Conservation (phyloP, 2,329 filamentous ascomycete species). For the Pyrenophora graminea region DNA sequence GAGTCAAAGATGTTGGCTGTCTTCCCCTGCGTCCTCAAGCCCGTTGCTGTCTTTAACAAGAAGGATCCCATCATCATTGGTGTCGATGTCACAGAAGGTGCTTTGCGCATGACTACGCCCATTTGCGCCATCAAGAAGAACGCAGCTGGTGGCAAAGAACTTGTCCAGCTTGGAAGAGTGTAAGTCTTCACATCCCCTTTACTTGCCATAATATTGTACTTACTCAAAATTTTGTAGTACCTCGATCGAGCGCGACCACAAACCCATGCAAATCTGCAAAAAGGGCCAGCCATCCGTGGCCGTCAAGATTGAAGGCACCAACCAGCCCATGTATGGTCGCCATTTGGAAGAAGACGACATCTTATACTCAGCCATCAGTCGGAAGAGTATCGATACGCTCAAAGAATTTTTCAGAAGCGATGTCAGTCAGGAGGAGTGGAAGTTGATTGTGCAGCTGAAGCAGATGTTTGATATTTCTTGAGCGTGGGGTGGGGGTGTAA, state of each 20-base stretch:
- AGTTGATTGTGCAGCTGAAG: slow-evolving; percentile 93
- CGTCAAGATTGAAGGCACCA: slow-evolving; percentile 92
- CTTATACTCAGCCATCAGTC: slow-evolving; percentile 85
- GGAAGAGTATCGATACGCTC: slow-evolving; percentile 87
- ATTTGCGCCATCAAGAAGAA: slow-evolving; percentile 86
- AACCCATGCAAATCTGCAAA: slow-evolving; percentile 88
- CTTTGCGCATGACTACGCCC: slow-evolving; percentile 83
- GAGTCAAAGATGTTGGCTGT: slow-evolving; percentile 94
- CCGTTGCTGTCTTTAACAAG: slow-evolving; percentile 98
- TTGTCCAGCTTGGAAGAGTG: slow-evolving; percentile 88
- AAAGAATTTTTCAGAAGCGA: slow-evolving; percentile 94
- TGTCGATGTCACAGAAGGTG: slow-evolving; percentile 92
- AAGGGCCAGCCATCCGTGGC: slow-evolving; percentile 97
- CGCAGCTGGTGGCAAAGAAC: slow-evolving; percentile 76
- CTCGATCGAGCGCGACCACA: slow-evolving; percentile 96
- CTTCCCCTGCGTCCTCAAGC: slow-evolving; percentile 89
- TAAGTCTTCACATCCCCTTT: slow-evolving; percentile 57
- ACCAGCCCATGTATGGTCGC: slow-evolving; percentile 91
- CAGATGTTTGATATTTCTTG: slow-evolving; percentile 78
- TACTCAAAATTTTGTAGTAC: slow-evolving; percentile 60
- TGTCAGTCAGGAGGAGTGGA: slow-evolving; percentile 91
- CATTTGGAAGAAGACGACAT: slow-evolving; percentile 90
- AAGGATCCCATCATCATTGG: slow-evolving; percentile 92
- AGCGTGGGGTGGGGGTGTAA: background rate
- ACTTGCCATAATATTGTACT: slow-evolving; percentile 1